Evolutionary conservation across 148 eudicot genomes (phyloP).

Genomic region (Rhododendron griersonianum): DNA sequence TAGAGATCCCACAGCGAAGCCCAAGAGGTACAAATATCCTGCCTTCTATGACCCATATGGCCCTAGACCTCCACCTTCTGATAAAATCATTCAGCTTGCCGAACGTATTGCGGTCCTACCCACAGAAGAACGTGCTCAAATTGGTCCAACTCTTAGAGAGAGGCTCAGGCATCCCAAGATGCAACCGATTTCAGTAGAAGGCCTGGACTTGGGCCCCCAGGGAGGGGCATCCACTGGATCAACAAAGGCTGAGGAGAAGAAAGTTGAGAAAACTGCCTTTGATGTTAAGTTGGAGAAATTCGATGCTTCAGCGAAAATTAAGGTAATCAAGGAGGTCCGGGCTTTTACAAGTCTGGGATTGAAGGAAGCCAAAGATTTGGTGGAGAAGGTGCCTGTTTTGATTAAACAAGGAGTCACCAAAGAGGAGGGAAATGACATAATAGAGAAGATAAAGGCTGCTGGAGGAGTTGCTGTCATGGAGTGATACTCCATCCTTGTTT

Average conservation of each 20-base stretch:
- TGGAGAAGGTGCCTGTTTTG: conserved; percentile 66
- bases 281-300: conserved; percentile 52
- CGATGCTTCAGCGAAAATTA: conserved; percentile 13
- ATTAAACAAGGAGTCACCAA: conserved; percentile 82
- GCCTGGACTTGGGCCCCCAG: not conserved
- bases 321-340: conserved; percentile 17
- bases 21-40: conserved; percentile 9
- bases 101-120: not conserved
- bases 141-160: conserved; percentile 1
- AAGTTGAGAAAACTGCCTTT: conserved; percentile 72
- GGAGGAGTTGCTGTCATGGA: conserved; percentile 87
- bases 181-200: not conserved
- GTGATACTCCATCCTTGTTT: conserved; percentile 18
- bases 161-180: conserved; percentile 3
- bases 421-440: conserved; percentile 69
- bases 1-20: not conserved
- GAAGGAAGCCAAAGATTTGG: conserved; percentile 78
- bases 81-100: conserved; percentile 5
- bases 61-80: conserved; percentile 6
- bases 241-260: conserved; percentile 47
- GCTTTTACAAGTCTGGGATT: conserved; percentile 12
- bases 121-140: conserved; percentile 1
- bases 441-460: conserved; percentile 76
- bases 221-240: not conserved
- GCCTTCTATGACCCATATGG: conserved; percentile 7